Base-by-base conservation (phyloP, 164 flowering plant genomes). In the Tetracentron sinense region DNA sequence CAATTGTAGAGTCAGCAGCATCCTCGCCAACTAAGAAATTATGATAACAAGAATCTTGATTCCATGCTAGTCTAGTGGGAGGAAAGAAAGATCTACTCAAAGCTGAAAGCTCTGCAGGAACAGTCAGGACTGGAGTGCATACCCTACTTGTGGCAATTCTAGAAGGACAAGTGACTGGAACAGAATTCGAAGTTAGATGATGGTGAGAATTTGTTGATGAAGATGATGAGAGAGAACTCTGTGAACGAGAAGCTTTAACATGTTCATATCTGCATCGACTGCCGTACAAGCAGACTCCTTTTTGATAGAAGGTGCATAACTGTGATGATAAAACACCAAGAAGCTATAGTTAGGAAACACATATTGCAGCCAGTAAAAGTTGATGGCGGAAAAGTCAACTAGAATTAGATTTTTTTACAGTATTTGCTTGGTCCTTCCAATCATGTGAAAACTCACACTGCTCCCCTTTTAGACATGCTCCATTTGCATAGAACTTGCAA, bases 221-320 rank as follows among this genome's bases (percentile, higher is more conserved):
- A 55, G 90, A 81, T 35, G n/a, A n/a, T n/a, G 89, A 69, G 25
- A 74, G 69, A 47, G 78, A 58, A 26, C 74, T 42, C 29, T 68
- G 82, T 14, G 77, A 44, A 33, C 63, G 78, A 69, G 88, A 75
- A 72, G 72, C 73, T 71, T 82, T 89, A 16, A 92, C 90, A 77
- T 95, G 99, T 19, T 92, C 94, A 72, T 88, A 89, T 78, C 99
- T 81, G 76, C 99, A 95, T 51, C 96, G 81, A 72, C 91, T 87
- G 4, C 97, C 99, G 74, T 80, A 95, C 22, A 90, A 72, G 67
- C 99, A 95, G 5, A 65, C 73, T 51, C 97, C 97, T 74, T 81
- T 88, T 69, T 95, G 99, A 73, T 89, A 95, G 60, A 72, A 95
- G 59, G 94, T 89, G 75, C 99, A 95, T 49, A 89, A 53, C 99